Base-by-base conservation (phyloP, 495 filamentous ascomycete genomes). In the Penicillium parvum region DNA sequence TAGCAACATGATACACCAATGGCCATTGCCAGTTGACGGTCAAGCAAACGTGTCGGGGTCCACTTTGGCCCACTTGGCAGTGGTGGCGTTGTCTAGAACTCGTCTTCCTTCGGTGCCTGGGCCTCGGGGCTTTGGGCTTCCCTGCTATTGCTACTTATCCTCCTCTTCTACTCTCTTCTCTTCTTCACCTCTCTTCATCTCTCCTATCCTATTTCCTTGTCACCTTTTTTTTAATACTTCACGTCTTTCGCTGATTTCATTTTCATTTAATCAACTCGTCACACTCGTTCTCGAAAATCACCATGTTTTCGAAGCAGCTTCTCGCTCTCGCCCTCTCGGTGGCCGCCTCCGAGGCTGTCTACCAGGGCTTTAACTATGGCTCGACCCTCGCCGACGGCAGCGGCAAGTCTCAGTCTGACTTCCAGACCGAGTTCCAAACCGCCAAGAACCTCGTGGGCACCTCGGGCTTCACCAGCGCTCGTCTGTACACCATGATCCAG, bases 361-460 rank as follows among this genome's bases (percentile, higher is more conserved):
- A 62, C 52, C 73, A 84, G 51, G 90, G 90, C 48, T 94, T 95
- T 78, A 94, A 92, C 76, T 87, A 90, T 55, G 88, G 86, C 55
- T 63, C 77, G 18, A 77, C 74, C 53, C 65, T 74, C 64, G 75
- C 64, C 22, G 79, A 84, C 54, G 79, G 82, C 44, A 73, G 73
- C 38, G 55, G 71, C 61, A 87, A 84, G 58, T 40, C 51, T 23
- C 76, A 85, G 62, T 57, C 74, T 15, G 80, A 90, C 60, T 95
- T 80, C 68, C 70, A 84, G 60, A 56, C 65, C 19, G 75, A 85
- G 51, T 96, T 92, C 75, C 72, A 68, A 7, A 74, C 74, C 11
- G 85, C 89, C 40, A 78, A 85, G 61, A 66, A 68, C 40, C 78
- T 95, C 21, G 71, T 76, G 23, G 83, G 81, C 43, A 83, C 84